Percentiles rank a stretch among this genome's conserved stretches.
phyloP scores from a whole-genome alignment of 2,329 filamentous ascomycete species.

The Ceratocystis ficicola region DNA sequence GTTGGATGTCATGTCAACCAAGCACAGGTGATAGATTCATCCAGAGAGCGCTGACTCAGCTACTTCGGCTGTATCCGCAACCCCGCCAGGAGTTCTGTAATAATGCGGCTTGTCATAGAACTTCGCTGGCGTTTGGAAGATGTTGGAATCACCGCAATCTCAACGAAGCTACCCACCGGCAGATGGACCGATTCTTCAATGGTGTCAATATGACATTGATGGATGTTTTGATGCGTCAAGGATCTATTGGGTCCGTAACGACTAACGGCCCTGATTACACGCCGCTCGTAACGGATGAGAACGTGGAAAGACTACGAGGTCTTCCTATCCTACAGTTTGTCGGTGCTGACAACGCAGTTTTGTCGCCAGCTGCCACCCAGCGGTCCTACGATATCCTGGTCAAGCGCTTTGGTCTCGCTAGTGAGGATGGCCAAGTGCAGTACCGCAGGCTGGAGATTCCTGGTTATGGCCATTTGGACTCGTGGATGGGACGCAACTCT shows the following conservation, averaged over 20 bases:
- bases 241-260: slow-evolving; percentile 39
- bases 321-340: slow-evolving; percentile 46
- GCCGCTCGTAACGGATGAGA: slow-evolving; percentile 38
- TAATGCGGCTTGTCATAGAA: slow-evolving; percentile 49
- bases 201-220: slow-evolving; percentile 50
- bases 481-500: slow-evolving; percentile 49
- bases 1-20: slow-evolving; percentile 45
- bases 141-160: slow-evolving; percentile 55
- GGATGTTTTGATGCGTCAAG: slow-evolving; percentile 45
- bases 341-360: slow-evolving; percentile 45
- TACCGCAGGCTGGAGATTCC: slow-evolving; percentile 43
- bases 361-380: slow-evolving; percentile 42
- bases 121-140: slow-evolving; percentile 46
- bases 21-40: slow-evolving; percentile 36
- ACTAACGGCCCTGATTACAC: slow-evolving; percentile 39
- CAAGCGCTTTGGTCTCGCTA: slow-evolving; percentile 36
- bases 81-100: slow-evolving; percentile 45
- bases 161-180: slow-evolving; percentile 51
- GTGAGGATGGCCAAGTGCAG: slow-evolving; percentile 29
- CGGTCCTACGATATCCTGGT: slow-evolving; percentile 42
- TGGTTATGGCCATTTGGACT: slow-evolving; percentile 49
- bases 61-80: slow-evolving; percentile 46
- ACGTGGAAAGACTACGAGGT: slow-evolving; percentile 39
- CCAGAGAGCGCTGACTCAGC: slow-evolving; percentile 43
- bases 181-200: slow-evolving; percentile 49